Base-by-base conservation (phyloP, 2,329 filamentous ascomycete species). In the Fusarium hostae region DNA sequence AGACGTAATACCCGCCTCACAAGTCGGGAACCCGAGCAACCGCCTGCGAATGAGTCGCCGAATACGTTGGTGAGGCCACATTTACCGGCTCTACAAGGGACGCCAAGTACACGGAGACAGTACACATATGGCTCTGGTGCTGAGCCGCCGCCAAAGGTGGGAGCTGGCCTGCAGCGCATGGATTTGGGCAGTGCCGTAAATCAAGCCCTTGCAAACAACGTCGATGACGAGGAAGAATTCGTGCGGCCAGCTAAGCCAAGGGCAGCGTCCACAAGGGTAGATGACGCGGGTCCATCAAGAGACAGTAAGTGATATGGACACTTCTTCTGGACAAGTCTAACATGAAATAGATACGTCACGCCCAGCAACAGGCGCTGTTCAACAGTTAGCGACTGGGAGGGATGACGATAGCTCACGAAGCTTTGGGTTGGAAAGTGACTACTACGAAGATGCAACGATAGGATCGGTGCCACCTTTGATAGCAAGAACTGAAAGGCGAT, bases 81-180 rank as follows among this genome's bases (percentile, higher is more conserved):
- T 13, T 54, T 78, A 16, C 77, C 78, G 2, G 22, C 52, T 7
- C 62, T 80, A 8, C 48, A 66, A 39, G 81, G 79, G 6, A 82
- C 81, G 1, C 80, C 81, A 9, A 81, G 79, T 47, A 76, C 79
- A 15, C 75, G 80, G 34, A 76, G 81, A 41, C 80, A 82, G 65
- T 82, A 82, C 61, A 77, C 80, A 2, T 83, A 83, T 70, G 81
- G 81, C 37, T 79, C 81, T 37, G 79, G 62, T n/a, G 77, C 70
- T 34, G 81, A 83, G 54, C 81, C 81, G 4, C 70, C 71, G 22
- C 77, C 77, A 39, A 68, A 75, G 65, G 52, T 66, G 39, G 67
- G 63, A 50, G 57, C 66, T 66, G 59, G 78, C 74, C 32, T 68
- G 9, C 74, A 75, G 28, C 62, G 70, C 22, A 70, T 76, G 65